Conservation (phyloP, 2,329 filamentous ascomycete genomes). For the Aureobasidium musti region DNA sequence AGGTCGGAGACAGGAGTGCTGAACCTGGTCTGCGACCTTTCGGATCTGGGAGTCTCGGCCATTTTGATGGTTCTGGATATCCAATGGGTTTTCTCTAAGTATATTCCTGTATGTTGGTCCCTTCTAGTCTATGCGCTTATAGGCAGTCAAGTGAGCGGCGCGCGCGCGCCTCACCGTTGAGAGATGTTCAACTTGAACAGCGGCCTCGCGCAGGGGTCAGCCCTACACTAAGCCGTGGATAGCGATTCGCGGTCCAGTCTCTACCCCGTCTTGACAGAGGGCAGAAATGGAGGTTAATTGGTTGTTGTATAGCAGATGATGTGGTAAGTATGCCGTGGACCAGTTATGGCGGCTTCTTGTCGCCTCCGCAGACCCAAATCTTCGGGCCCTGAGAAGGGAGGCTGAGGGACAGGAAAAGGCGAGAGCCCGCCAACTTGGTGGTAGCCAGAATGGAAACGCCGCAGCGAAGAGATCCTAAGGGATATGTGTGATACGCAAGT, state of each 20-base stretch:
- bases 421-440: conserved; percentile 94
- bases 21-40: conserved; percentile 64
- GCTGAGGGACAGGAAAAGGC: conserved; percentile 70
- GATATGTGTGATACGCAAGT: conserved; percentile 4
- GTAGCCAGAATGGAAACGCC: conserved; percentile 52
- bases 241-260: conserved; percentile 21
- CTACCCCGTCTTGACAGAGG: conserved; percentile 10
- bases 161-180: conserved; percentile 57
- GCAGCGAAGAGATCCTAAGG: conserved; percentile 10
- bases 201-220: conserved; percentile 50
- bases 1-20: conserved; percentile 76
- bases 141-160: conserved; percentile 50
- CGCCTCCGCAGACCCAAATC: conserved; percentile 91
- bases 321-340: conserved; percentile 38
- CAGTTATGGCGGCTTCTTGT: conserved; percentile 98
- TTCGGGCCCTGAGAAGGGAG: conserved; percentile 90
- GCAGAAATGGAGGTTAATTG: conserved; percentile 37
- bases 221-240: conserved; percentile 49
- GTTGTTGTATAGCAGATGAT: conserved; percentile 30
- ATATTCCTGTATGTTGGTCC: conserved; percentile 6
- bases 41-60: conserved; percentile 65
- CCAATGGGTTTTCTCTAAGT: not conserved
- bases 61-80: conserved; percentile 44
- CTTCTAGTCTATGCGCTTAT: conserved; percentile 12
- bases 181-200: conserved; percentile 55